A percentile compares a stretch with the other conserved stretches of the same genome.
phyloP scores from a whole-genome alignment of 2,329 filamentous ascomycete genomes.

The Hymenoscyphus salicellus region DNA sequence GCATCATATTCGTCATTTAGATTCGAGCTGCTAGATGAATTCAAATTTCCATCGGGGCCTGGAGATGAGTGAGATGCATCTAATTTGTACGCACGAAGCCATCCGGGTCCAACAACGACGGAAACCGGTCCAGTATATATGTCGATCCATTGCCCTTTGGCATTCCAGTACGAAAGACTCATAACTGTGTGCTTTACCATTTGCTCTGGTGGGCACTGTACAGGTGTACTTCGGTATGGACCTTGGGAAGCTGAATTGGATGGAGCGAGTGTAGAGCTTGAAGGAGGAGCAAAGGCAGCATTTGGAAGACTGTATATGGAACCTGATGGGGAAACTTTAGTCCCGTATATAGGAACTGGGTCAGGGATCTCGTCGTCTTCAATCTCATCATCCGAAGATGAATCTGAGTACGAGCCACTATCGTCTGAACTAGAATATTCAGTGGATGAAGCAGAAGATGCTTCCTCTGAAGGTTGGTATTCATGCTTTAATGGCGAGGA shows the following conservation, averaged over 20 bases:
- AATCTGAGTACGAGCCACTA: constrained; percentile 44
- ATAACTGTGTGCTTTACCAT: constrained; percentile 50
- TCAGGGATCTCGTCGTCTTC: constrained; percentile 45
- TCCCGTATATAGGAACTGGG: constrained; percentile 28
- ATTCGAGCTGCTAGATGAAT: constrained; percentile 3
- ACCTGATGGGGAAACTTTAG: constrained; percentile 19
- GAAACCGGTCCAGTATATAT: constrained; percentile 51
- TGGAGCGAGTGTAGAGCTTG: constrained; percentile 56
- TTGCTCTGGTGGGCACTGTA: constrained; percentile 38
- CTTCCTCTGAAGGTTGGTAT: constrained; percentile 77
- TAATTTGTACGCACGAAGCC: constrained; percentile 56
- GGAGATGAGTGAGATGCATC: constrained; percentile 38
- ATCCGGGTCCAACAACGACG: constrained; percentile 55
- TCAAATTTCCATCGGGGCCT: constrained; percentile 37
- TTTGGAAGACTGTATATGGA: constrained; percentile 31
- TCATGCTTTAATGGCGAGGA: constrained; percentile 97
- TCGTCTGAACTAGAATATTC: constrained; percentile 49
- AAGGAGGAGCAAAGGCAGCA: constrained; percentile 62
- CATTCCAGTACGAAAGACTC: constrained; percentile 60
- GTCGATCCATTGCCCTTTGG: constrained; percentile 59
- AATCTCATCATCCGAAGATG: constrained; percentile 50
- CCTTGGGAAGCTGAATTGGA: constrained; percentile 81
- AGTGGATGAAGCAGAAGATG: constrained; percentile 59
- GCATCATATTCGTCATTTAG: constrained; percentile 21
- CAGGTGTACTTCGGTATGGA: constrained; percentile 55